Conservation (phyloP, 139 green algal species). For the Haematococcus lacustris region DNA sequence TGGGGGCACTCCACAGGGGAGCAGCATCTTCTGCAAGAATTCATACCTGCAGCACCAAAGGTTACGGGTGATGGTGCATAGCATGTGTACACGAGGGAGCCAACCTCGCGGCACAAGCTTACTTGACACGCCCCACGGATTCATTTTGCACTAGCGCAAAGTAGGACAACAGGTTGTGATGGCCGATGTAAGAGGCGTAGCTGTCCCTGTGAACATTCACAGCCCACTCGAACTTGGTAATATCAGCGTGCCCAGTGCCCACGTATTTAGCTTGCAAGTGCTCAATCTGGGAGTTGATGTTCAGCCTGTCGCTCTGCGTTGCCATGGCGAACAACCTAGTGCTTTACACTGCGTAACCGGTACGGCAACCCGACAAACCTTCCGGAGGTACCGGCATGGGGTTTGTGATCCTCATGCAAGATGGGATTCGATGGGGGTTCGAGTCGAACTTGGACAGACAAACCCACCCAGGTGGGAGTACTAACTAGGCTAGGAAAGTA, state of each 20-base stretch:
- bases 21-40: conserved; percentile 87
- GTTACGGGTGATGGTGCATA: too few relatives aligned
- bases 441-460: too few relatives aligned
- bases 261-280: conserved; percentile 95
- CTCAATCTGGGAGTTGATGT: conserved; percentile 98
- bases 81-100: too few relatives aligned
- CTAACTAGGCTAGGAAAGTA: too few relatives aligned
- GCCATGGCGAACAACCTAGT: too few relatives aligned
- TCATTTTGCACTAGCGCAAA: conserved; percentile 93
- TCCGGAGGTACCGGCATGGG: too few relatives aligned
- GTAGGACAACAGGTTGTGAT: conserved; percentile 83
- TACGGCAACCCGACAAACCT: too few relatives aligned
- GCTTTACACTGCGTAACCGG: too few relatives aligned
- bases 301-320: conserved; percentile 83
- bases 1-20: conserved; percentile 80
- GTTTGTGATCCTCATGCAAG: too few relatives aligned
- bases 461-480: too few relatives aligned
- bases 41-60: conserved; percentile 59
- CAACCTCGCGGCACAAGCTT: not conserved
- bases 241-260: conserved; percentile 71
- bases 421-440: too few relatives aligned
- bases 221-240: conserved; percentile 87
- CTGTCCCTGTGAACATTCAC: conserved; percentile 97
- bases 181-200: conserved; percentile 89
- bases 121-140: conserved; percentile 76